phyloP scores from a whole-genome alignment of 2,329 filamentous ascomycete genomes.

The Fusarium tanahbumbuense region DNA sequence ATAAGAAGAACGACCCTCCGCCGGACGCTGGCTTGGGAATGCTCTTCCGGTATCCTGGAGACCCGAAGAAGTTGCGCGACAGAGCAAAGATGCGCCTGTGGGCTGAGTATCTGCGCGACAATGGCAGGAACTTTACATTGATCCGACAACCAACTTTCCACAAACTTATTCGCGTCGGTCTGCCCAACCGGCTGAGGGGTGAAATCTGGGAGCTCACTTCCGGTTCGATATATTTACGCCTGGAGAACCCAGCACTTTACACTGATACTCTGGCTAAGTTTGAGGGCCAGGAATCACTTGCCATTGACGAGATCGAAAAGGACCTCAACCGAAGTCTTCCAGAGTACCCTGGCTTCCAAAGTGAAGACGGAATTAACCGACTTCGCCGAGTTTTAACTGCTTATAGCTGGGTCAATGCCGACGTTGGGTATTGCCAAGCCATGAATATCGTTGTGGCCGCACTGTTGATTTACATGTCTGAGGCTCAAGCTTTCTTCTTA shows the following conservation, averaged over 20 bases:
- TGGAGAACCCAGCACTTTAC: conserved; percentile 88
- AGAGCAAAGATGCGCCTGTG: conserved; percentile 97
- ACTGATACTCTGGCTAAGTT: conserved; percentile 85
- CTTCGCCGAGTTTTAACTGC: conserved; percentile 92
- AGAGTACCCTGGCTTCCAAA: conserved; percentile 97
- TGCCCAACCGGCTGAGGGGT: conserved; percentile 91
- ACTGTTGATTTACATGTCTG: conserved; percentile 98
- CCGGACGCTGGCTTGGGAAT: conserved; percentile 96
- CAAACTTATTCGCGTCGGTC: conserved; percentile 93
- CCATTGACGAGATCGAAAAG: conserved; percentile 99
- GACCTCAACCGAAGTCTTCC: conserved; percentile 95
- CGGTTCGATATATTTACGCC: conserved; percentile 86
- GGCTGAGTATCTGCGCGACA: conserved; percentile 96
- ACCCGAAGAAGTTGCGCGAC: conserved; percentile 92
- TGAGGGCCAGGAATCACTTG: conserved; percentile 86
- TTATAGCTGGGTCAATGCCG: conserved; percentile 96
- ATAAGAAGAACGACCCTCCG: conserved; percentile 65
- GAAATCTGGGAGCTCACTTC: conserved; percentile 97
- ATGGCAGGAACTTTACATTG: conserved; percentile 90
- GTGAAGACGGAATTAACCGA: conserved; percentile 91
- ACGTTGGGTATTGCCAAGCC: conserved; percentile 98
- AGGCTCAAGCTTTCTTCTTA: conserved; percentile 93
- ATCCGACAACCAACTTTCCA: conserved; percentile 97
- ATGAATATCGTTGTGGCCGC: conserved; percentile 99
- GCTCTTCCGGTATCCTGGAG: conserved; percentile 93